These are phyloP conservation scores for Filosporella fistucella DNA, from an alignment of 495 filamentous ascomycete genomes.

Conservation along the genomic window DNA sequence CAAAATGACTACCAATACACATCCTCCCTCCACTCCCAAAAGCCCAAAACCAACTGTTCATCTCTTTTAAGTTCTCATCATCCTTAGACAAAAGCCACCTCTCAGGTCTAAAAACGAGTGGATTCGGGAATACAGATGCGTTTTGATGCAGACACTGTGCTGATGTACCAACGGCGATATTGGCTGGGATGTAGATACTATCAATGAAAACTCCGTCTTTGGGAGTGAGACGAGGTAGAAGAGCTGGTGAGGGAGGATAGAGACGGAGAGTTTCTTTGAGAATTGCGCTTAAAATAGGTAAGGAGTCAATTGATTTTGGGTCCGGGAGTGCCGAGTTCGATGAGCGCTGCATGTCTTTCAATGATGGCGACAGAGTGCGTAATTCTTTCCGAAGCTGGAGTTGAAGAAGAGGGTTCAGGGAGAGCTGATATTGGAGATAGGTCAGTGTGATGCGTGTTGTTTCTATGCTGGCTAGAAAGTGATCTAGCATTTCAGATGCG, in stretches of 20 bases:
- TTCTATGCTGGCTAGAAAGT: conserved; percentile 74
- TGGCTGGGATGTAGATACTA: conserved; percentile 51
- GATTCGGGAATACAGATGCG: conserved; percentile 50
- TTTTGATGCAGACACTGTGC: conserved; percentile 66
- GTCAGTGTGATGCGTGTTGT: conserved; percentile 67
- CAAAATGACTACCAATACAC: conserved; percentile 75
- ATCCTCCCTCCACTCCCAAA: conserved; percentile 78
- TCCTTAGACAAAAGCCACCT: conserved; percentile 45
- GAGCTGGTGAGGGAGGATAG: conserved; percentile 70
- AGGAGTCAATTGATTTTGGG: conserved; percentile 55
- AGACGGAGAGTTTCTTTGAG: conserved; percentile 71
- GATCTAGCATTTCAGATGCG: conserved; percentile 70
- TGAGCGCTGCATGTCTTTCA: neutral
- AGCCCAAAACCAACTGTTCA: conserved; percentile 69
- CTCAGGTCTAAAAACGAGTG: conserved; percentile 55
- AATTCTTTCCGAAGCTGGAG: conserved; percentile 56
- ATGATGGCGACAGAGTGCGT: conserved; percentile 33
- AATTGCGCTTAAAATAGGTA: conserved; percentile 69
- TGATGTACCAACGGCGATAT: conserved; percentile 59
- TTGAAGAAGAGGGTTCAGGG: conserved; percentile 44
- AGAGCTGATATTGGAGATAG: conserved; percentile 66
- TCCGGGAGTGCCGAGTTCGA: conserved; percentile 33
- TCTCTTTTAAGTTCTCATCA: conserved; percentile 30
- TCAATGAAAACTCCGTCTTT: conserved; percentile 33
- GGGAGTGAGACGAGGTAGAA: conserved; percentile 69